phyloP scores from a whole-genome alignment of 306 rosid genomes.

The Casuarina equisetifolia region DNA sequence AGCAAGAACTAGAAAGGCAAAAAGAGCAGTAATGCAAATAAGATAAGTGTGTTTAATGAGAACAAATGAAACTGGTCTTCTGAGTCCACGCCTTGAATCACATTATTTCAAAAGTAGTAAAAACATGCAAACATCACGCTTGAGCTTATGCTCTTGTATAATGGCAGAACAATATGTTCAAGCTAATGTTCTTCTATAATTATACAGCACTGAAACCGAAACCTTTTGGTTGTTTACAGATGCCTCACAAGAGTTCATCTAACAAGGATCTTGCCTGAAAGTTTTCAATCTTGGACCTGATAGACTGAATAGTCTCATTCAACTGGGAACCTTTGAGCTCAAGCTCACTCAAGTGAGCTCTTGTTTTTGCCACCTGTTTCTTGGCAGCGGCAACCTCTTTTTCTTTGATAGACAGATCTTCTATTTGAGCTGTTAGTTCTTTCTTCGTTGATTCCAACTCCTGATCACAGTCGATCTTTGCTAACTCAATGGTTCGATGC shows the following conservation, averaged over 20 bases:
- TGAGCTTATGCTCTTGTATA: too few species aligned
- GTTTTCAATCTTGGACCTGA: constrained; percentile 57
- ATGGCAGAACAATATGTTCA: not conserved
- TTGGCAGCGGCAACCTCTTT: constrained; percentile 52
- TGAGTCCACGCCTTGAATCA: not conserved
- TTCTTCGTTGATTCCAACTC: constrained; percentile 51
- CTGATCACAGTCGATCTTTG: constrained; percentile 44
- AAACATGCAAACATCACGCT: not conserved
- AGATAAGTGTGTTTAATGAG: not conserved
- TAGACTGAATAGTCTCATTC: constrained; percentile 34
- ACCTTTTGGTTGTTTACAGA: constrained; percentile 2
- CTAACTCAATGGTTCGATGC: constrained; percentile 41
- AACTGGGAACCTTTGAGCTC: constrained; percentile 54
- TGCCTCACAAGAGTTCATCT: constrained; percentile 47
- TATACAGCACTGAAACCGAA: not conserved
- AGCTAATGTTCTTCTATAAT: not conserved
- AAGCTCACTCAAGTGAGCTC: constrained; percentile 57
- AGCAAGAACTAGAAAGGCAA: too few species aligned
- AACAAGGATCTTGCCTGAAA: constrained; percentile 49
- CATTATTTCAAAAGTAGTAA: not conserved
- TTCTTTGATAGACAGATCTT: constrained; percentile 58
- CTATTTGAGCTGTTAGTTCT: constrained; percentile 53
- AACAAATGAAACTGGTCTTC: not conserved
- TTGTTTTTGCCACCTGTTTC: constrained; percentile 44
- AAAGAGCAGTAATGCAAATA: not conserved